These are phyloP conservation scores for Haberlea rhodopensis DNA, from an alignment of 257 asterid genomes.

Conservation along the genomic window DNA sequence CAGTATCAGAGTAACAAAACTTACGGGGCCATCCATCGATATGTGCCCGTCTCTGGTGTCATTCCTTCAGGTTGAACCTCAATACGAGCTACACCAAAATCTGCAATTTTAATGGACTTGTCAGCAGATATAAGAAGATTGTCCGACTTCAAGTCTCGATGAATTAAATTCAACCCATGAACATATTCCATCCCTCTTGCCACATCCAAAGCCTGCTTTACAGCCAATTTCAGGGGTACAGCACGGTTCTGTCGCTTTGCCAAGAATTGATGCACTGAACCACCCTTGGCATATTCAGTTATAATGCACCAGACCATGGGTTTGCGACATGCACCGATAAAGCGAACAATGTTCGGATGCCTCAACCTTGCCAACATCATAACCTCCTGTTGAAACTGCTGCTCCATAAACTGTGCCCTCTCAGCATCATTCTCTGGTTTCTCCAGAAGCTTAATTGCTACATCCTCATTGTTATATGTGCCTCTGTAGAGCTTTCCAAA, in stretches of 20 bases:
- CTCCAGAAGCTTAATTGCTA: constrained; percentile 67
- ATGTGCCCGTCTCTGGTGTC: constrained; percentile 50
- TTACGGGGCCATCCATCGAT: constrained; percentile 81
- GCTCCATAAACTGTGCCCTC: constrained; percentile 58
- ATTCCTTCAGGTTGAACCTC: constrained; percentile 40
- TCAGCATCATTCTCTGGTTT: constrained; percentile 59
- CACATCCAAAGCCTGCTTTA: constrained; percentile 36
- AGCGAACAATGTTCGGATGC: constrained; percentile 64
- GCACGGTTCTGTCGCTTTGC: constrained; percentile 30
- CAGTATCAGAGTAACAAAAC: constrained; percentile 14
- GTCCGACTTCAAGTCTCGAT: constrained; percentile 33
- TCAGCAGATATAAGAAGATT: constrained; percentile 35
- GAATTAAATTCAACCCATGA: constrained; percentile 35
- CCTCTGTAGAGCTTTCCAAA: constrained; percentile 66
- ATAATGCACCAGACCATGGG: constrained; percentile 55
- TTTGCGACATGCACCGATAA: constrained; percentile 60
- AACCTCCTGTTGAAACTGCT: constrained; percentile 67
- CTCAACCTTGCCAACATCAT: constrained; percentile 60
- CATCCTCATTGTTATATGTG: constrained; percentile 53
- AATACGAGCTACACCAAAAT: constrained; percentile 38
- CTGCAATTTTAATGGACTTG: constrained; percentile 33
- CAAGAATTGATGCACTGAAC: constrained; percentile 35
- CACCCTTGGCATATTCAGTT: constrained; percentile 38
- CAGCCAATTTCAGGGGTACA: constrained; percentile 35
- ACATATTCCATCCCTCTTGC: constrained; percentile 37